Percentiles rank a stretch among this genome's conserved stretches.
phyloP scores from a whole-genome alignment of 176 grass and related monocot genomes.

The Oropetium thomaeum region DNA sequence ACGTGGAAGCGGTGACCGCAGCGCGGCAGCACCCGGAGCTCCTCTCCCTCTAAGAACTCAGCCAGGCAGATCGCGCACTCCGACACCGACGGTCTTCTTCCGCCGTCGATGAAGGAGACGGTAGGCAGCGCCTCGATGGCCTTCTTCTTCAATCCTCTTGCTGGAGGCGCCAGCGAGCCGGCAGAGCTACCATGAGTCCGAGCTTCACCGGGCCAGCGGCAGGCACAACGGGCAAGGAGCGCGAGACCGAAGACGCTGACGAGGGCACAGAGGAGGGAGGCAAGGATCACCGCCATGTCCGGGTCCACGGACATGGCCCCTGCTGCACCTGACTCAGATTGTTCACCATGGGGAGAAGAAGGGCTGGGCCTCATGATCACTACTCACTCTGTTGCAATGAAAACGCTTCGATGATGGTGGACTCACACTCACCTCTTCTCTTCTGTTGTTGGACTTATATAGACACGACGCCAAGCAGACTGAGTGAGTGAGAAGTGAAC shows the following conservation, averaged over 20 bases:
- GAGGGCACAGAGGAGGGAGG: slow-evolving; percentile 59
- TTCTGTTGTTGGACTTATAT: too few relatives aligned
- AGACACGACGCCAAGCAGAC: background rate
- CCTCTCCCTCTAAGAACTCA: slow-evolving; percentile 46
- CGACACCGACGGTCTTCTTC: background rate
- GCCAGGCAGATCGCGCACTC: slow-evolving; percentile 61
- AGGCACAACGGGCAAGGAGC: slow-evolving; percentile 60
- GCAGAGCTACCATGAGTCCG: background rate
- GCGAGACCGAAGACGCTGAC: slow-evolving; percentile 64
- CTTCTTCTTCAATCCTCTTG: slow-evolving; percentile 56
- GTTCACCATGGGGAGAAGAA: background rate
- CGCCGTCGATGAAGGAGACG: background rate
- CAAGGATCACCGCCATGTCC: slow-evolving; percentile 63
- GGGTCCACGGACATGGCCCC: slow-evolving; percentile 51
- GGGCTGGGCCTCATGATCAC: too few relatives aligned
- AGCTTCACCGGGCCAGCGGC: background rate
- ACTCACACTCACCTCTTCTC: too few relatives aligned
- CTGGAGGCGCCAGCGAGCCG: background rate
- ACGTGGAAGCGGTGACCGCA: slow-evolving; percentile 61
- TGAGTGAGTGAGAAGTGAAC: background rate
- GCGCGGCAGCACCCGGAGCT: slow-evolving; percentile 53
- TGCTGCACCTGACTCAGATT: background rate
- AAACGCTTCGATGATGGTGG: too few relatives aligned
- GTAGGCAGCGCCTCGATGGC: slow-evolving; percentile 58
- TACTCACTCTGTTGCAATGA: too few relatives aligned